These are phyloP conservation scores for Phytopythium mirpurense DNA, from an alignment of 352 stramenopile genomes.

Conservation along the genomic window DNA sequence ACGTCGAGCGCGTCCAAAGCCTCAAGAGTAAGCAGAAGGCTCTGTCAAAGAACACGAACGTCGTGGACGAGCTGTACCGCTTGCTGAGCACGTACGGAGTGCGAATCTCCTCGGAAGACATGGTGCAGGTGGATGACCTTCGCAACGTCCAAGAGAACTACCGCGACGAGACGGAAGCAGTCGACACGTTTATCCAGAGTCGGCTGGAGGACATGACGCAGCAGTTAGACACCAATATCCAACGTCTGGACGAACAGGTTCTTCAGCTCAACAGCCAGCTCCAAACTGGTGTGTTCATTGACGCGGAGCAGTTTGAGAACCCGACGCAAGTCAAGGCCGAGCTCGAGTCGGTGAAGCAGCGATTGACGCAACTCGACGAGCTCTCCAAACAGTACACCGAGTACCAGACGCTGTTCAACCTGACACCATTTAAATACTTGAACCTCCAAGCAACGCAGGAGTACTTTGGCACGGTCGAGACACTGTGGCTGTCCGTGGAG, in stretches of 20 bases:
- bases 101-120: slow-evolving; percentile 89
- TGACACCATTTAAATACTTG: slow-evolving; percentile 86
- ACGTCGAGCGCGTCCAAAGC: slow-evolving; percentile 76
- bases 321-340: slow-evolving; percentile 72
- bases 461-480: slow-evolving; percentile 79
- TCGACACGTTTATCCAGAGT: slow-evolving; percentile 81
- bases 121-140: slow-evolving; percentile 91
- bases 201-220: slow-evolving; percentile 89
- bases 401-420: slow-evolving; percentile 91
- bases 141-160: slow-evolving; percentile 86
- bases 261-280: slow-evolving; percentile 80
- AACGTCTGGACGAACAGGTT: slow-evolving; percentile 89
- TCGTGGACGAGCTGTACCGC: slow-evolving; percentile 92
- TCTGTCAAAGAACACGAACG: slow-evolving; percentile 79
- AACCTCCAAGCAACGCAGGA: slow-evolving; percentile 87
- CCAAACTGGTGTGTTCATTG: slow-evolving; percentile 83
- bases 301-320: slow-evolving; percentile 86
- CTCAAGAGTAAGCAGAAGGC: slow-evolving; percentile 78
- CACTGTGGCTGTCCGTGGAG: slow-evolving; percentile 80
- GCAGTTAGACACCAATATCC: slow-evolving; percentile 90
- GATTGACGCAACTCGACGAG: slow-evolving; percentile 82
- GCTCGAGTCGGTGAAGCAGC: slow-evolving; percentile 75
- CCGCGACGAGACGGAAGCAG: slow-evolving; percentile 81
- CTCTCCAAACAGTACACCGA: slow-evolving; percentile 89
- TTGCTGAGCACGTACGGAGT: slow-evolving; percentile 90